phyloP scores from a whole-genome alignment of 2,329 filamentous ascomycete genomes.

The Dichotomopilus funicola region DNA sequence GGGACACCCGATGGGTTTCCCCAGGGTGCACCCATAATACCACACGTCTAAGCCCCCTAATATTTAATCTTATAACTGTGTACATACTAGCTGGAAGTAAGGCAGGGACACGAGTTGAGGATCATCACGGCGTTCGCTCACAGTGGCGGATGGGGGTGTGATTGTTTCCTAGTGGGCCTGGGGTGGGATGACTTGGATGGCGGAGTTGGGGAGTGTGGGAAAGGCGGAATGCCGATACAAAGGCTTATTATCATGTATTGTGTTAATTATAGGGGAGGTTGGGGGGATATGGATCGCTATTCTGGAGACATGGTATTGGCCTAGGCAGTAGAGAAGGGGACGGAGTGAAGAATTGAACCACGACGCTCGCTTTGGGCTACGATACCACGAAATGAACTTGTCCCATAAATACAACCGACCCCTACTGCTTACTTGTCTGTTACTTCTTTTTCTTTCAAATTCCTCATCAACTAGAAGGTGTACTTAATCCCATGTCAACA shows the following conservation, averaged over 20 bases:
- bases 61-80: conserved; percentile 27
- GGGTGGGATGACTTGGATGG: not conserved
- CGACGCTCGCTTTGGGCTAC: too few species aligned
- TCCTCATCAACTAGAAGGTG: too few species aligned
- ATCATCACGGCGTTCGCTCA: conserved; percentile 4
- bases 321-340: too few species aligned
- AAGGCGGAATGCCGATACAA: not conserved
- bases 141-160: conserved; percentile 6
- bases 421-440: too few species aligned
- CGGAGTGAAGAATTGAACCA: too few species aligned
- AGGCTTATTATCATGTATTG: not conserved
- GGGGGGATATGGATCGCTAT: too few species aligned
- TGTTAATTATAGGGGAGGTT: too few species aligned
- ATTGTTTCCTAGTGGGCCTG: not conserved
- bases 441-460: too few species aligned
- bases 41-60: conserved; percentile 23
- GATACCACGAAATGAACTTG: too few species aligned
- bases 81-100: conserved; percentile 22
- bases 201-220: not conserved
- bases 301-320: too few species aligned
- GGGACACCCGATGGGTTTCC: not conserved
- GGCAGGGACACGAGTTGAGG: not conserved
- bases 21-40: conserved; percentile 15
- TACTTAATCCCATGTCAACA: too few species aligned
- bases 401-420: too few species aligned